phyloP scores from a whole-genome alignment of 129 eudicot species.

The Saussurea involucrata region DNA sequence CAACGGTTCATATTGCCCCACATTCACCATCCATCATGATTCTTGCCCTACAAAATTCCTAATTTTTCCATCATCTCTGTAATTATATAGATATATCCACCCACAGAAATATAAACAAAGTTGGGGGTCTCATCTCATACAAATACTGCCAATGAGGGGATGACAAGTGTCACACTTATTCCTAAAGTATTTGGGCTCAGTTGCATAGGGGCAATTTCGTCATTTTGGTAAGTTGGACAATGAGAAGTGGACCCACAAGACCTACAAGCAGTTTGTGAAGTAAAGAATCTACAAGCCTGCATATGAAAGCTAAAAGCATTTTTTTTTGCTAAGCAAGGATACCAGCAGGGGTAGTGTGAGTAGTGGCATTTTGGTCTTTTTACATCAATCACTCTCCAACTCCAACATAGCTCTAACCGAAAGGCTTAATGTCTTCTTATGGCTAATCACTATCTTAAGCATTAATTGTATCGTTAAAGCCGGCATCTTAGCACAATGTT shows the following conservation, averaged over 20 bases:
- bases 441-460: conserved; percentile 27
- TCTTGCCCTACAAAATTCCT: conserved; percentile 7
- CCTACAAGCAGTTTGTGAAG: conserved; percentile 37
- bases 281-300: conserved; percentile 44
- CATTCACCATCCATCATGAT: conserved; percentile 26
- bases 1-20: conserved; percentile 40
- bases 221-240: conserved; percentile 21
- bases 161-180: conserved; percentile 25
- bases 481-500: conserved; percentile 36
- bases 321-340: conserved; percentile 39
- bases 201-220: conserved; percentile 21
- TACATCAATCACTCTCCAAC: background rate
- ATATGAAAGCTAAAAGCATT: conserved; percentile 42
- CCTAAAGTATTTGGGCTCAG: conserved; percentile 8
- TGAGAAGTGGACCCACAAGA: conserved; percentile 25
- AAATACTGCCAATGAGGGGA: conserved; percentile 1
- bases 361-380: conserved; percentile 30
- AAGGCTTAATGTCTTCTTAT: conserved; percentile 16
- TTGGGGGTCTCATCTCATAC: conserved; percentile 8
- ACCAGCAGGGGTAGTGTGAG: conserved; percentile 27
- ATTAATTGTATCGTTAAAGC: conserved; percentile 40
- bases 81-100: conserved; percentile 21
- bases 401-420: conserved; percentile 12
- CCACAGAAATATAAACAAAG: conserved; percentile 20
- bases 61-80: conserved; percentile 25